phyloP scores from a whole-genome alignment of 345 rosid genomes.

The Pistacia integerrima region DNA sequence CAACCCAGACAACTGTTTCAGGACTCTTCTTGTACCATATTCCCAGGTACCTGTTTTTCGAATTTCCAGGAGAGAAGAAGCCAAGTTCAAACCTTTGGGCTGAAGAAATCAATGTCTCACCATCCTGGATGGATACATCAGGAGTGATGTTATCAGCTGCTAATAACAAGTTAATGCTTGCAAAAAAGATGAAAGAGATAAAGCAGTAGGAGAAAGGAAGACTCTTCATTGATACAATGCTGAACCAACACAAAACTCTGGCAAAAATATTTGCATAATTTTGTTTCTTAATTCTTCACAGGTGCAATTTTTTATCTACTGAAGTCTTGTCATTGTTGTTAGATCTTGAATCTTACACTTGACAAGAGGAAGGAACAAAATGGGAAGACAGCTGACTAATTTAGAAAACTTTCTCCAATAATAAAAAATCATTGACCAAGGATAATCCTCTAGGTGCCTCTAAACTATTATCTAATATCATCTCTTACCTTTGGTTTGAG shows the following conservation, averaged over 20 bases:
- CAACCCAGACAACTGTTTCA: slow-evolving; percentile 44
- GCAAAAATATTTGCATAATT: not conserved
- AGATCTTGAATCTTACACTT: too few species aligned
- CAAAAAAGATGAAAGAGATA: not conserved
- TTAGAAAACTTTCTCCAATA: too few species aligned
- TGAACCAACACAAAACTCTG: not conserved
- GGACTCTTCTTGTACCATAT: slow-evolving; percentile 42
- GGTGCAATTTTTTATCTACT: not conserved
- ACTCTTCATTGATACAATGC: not conserved
- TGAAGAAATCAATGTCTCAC: slow-evolving; percentile 14
- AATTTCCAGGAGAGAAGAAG: slow-evolving; percentile 28
- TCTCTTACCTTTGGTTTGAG: too few species aligned
- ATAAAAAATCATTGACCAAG: too few species aligned
- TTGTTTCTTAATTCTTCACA: not conserved
- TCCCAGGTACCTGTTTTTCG: slow-evolving; percentile 38
- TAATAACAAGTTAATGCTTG: not conserved
- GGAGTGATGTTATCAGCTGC: slow-evolving; percentile 21
- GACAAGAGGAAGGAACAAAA: too few species aligned
- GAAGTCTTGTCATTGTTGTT: too few species aligned
- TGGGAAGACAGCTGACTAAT: too few species aligned
- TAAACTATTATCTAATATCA: too few species aligned
- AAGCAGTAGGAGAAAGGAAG: not conserved
- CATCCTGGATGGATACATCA: slow-evolving; percentile 18
- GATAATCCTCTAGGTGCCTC: too few species aligned
- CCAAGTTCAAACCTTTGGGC: slow-evolving; percentile 29